Evolutionary conservation across 257 asterid genomes (phyloP).

Genomic region (Salvia hispanica): DNA sequence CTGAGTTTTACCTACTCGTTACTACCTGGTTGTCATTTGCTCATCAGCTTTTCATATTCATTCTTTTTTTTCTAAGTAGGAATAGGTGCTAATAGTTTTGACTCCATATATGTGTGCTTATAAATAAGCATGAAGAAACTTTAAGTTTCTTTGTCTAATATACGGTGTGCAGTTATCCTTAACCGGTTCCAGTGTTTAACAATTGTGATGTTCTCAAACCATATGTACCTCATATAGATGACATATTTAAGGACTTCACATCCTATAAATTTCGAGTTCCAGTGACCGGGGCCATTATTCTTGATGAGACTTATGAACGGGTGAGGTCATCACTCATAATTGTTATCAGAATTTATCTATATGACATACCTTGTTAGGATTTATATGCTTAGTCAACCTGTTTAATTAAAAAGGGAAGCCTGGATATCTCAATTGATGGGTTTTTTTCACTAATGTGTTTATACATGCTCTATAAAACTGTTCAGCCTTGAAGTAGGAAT

Average conservation of each 20-base stretch:
- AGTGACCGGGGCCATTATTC: conserved; percentile 82
- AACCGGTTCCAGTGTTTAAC: conserved; percentile 67
- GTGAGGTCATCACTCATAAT: conserved; percentile 42
- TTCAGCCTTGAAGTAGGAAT: background rate
- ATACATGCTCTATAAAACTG: background rate
- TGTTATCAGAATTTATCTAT: background rate
- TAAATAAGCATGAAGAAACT: conserved; percentile 1
- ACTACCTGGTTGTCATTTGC: background rate
- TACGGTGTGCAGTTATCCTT: conserved; percentile 46
- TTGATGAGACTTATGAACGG: conserved; percentile 78
- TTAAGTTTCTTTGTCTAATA: conserved; percentile 7
- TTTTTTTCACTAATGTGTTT: background rate
- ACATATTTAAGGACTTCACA: conserved; percentile 87
- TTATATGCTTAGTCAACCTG: conserved; percentile 1
- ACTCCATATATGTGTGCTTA: background rate
- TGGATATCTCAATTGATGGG: background rate
- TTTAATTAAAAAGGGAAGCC: background rate
- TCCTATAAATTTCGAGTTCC: conserved; percentile 91
- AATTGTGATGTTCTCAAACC: conserved; percentile 87
- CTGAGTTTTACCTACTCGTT: background rate
- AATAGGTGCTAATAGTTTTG: background rate
- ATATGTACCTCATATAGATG: conserved; percentile 78
- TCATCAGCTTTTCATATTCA: background rate
- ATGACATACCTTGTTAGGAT: background rate
- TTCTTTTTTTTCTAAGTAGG: background rate